phyloP scores from a whole-genome alignment of 805 yeast genomes.

The Hemisphaericaspora nanyangensis region DNA sequence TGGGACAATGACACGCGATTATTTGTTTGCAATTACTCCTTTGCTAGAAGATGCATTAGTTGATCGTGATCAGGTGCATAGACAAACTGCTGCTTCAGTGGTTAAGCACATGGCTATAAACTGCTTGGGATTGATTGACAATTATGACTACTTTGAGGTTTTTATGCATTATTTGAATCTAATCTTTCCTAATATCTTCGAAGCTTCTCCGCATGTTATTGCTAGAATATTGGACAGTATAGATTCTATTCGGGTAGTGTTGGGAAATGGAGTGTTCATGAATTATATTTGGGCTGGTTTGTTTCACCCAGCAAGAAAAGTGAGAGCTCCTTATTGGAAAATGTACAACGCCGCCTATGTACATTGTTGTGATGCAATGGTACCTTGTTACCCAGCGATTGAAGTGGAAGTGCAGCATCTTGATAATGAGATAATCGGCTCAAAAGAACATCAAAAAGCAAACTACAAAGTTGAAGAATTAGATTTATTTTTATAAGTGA shows the following conservation, averaged over 20 bases:
- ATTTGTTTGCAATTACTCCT: slow-evolving; percentile 75
- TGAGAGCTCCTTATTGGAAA: slow-evolving; percentile 82
- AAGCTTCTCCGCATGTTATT: slow-evolving; percentile 94
- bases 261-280: slow-evolving; percentile 74
- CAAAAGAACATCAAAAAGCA: too few relatives aligned
- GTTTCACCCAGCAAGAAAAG: slow-evolving; percentile 90
- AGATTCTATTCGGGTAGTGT: slow-evolving; percentile 62
- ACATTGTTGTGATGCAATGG: slow-evolving; percentile 68
- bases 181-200: slow-evolving; percentile 84
- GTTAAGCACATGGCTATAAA: slow-evolving; percentile 78
- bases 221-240: slow-evolving; percentile 75
- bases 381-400: slow-evolving; percentile 76
- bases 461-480: slow-evolving; percentile 45
- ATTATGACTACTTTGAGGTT: slow-evolving; percentile 50
- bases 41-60: slow-evolving; percentile 84
- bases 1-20: slow-evolving; percentile 67
- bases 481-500: slow-evolving; percentile 36
- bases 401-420: slow-evolving; percentile 14
- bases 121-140: slow-evolving; percentile 69
- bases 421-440: not conserved
- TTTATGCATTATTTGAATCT: slow-evolving; percentile 80
- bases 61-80: slow-evolving; percentile 85
- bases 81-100: slow-evolving; percentile 93
- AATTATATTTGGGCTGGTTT: slow-evolving; percentile 84
- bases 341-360: slow-evolving; percentile 74